These are phyloP conservation scores for Podaxis sp. DNA, from an alignment of 768 basidiomycete genomes.

Conservation along the genomic window DNA sequence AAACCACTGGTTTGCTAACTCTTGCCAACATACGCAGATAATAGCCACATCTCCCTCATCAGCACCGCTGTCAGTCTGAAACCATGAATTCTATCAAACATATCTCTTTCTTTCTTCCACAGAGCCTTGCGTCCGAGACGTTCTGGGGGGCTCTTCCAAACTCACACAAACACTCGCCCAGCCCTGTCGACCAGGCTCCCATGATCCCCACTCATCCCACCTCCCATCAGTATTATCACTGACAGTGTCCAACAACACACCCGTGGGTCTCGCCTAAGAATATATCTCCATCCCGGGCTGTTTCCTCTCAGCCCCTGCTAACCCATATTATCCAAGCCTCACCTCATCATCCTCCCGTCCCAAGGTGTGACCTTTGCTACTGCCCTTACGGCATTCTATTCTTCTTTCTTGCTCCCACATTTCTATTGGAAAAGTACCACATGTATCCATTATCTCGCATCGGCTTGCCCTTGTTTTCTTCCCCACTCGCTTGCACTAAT, in stretches of 20 bases:
- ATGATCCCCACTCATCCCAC: conserved; percentile 1
- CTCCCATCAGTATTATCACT: conserved; percentile 1
- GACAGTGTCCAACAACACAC: conserved; percentile 7
- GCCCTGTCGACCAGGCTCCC: conserved; percentile 1
- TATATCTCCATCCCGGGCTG: conserved; percentile 1
- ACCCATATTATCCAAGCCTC: not conserved
- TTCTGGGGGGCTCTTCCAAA: not conserved
- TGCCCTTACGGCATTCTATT: conserved; percentile 8
- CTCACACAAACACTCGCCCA: not conserved
- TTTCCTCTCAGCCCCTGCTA: conserved; percentile 9
- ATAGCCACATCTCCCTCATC: conserved; percentile 3
- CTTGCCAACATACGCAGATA: not conserved
- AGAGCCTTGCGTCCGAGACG: not conserved
- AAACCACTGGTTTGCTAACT: not conserved
- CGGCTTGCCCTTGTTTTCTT: not conserved
- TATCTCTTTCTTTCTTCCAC: not conserved
- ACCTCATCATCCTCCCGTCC: not conserved
- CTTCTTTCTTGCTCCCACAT: conserved; percentile 8
- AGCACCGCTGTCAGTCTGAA: conserved; percentile 14
- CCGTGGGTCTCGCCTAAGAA: conserved; percentile 9
- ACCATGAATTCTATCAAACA: not conserved
- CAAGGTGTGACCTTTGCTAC: not conserved
- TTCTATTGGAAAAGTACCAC: conserved; percentile 5
- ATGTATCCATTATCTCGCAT: conserved; percentile 1
- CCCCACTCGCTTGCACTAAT: not conserved